Evolutionary conservation across 768 basidiomycete species (phyloP).

Genomic region (Termitomyces eurrhizus): DNA sequence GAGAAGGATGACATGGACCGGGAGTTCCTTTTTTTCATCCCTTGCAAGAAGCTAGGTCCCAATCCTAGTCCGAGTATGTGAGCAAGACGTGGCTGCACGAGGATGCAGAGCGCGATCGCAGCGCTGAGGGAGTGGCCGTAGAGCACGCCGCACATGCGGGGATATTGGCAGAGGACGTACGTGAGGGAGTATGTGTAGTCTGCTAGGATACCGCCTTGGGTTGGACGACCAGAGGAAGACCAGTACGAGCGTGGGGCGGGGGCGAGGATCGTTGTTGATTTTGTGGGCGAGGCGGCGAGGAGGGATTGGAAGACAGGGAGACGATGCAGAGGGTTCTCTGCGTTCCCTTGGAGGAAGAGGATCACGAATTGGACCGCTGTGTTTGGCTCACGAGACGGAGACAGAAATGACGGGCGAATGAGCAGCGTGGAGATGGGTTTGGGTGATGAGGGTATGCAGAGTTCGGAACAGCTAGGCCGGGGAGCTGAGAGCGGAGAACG

Average conservation of each 20-base stretch:
- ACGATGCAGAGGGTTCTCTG: slow-evolving; percentile 44
- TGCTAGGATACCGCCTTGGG: slow-evolving; percentile 31
- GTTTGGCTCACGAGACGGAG: too few species aligned
- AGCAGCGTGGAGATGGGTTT: not conserved
- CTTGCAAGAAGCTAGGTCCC: slow-evolving; percentile 63
- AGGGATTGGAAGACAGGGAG: slow-evolving; percentile 34
- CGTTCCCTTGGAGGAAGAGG: slow-evolving; percentile 33
- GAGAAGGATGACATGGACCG: slow-evolving; percentile 68
- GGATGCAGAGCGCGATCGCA: slow-evolving; percentile 36
- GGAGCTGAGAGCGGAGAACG: slow-evolving; percentile 11
- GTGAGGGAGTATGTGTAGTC: slow-evolving; percentile 36
- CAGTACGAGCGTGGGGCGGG: slow-evolving; percentile 47
- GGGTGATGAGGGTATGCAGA: slow-evolving; percentile 7
- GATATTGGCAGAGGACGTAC: slow-evolving; percentile 29
- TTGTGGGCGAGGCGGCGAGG: not conserved
- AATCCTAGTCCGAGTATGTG: not conserved
- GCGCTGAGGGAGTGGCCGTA: slow-evolving; percentile 51
- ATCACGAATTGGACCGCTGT: slow-evolving; percentile 16
- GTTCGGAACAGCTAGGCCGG: slow-evolving; percentile 17
- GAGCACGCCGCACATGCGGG: slow-evolving; percentile 28
- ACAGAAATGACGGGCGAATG: not conserved
- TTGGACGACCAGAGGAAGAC: slow-evolving; percentile 35
- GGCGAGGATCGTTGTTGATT: not conserved
- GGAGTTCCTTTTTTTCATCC: slow-evolving; percentile 60
- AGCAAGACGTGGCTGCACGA: slow-evolving; percentile 20